Conservation (phyloP, 2,329 filamentous ascomycete species). For the Phyllosticta citriasiana region DNA sequence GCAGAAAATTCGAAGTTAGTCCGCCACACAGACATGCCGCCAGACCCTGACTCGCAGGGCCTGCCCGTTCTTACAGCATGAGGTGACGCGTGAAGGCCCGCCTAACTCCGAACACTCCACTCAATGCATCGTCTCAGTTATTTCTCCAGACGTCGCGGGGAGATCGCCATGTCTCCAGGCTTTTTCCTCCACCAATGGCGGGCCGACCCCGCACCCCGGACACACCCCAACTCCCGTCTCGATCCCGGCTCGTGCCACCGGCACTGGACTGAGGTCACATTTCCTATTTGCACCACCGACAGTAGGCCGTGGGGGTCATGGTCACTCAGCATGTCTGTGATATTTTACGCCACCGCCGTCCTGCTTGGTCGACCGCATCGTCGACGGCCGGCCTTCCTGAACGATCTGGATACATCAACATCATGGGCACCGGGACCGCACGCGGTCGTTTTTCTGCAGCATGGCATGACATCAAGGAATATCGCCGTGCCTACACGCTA, state of each 20-base stretch:
- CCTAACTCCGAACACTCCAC: no score
- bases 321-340: neutral
- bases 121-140: neutral
- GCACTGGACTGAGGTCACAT: neutral
- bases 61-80: no score
- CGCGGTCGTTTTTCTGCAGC: neutral
- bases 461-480: constrained; percentile 26
- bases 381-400: neutral
- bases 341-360: neutral
- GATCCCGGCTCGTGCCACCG: neutral
- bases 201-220: neutral
- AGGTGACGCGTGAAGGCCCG: no score
- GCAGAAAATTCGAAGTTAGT: no score
- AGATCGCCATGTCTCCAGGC: neutral
- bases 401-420: neutral
- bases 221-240: neutral
- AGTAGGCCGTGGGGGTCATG: neutral
- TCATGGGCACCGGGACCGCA: neutral
- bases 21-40: no score
- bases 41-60: no score
- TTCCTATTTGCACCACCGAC: neutral
- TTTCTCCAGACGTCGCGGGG: neutral
- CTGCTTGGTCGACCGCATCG: neutral
- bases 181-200: neutral
- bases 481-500: constrained; percentile 31